These are phyloP conservation scores for Hebeloma cylindrosporum DNA, from an alignment of 768 basidiomycete genomes.

Conservation along the genomic window DNA sequence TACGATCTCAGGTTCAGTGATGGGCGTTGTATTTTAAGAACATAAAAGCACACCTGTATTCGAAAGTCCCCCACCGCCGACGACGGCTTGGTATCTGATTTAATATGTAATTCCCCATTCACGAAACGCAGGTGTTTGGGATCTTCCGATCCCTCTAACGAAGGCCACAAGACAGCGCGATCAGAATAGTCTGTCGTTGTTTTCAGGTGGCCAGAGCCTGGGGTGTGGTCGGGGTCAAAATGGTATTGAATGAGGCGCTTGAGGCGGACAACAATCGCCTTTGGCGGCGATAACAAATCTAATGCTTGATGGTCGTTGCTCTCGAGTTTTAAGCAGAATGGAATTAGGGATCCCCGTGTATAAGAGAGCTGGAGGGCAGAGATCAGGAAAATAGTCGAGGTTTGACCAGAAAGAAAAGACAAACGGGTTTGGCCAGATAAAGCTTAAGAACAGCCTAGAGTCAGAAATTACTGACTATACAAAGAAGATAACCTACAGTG, in stretches of 20 bases:
- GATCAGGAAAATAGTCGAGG: not conserved
- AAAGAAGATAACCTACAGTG: constrained; percentile 29
- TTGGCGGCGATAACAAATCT: constrained; percentile 34
- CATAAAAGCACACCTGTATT: constrained; percentile 31
- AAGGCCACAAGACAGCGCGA: constrained; percentile 21
- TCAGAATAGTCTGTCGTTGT: constrained; percentile 16
- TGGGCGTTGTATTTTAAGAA: constrained; percentile 2
- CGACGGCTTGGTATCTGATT: constrained; percentile 35
- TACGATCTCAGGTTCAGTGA: no score
- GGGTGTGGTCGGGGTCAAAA: constrained; percentile 7
- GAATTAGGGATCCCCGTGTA: constrained; percentile 41
- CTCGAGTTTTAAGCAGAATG: constrained; percentile 32
- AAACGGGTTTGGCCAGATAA: constrained; percentile 41
- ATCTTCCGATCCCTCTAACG: constrained; percentile 24
- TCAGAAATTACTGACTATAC: not conserved
- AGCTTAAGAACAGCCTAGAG: constrained; percentile 25
- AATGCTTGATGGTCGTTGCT: constrained; percentile 35
- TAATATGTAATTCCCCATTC: constrained; percentile 39
- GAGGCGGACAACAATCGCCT: constrained; percentile 31
- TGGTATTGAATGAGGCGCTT: constrained; percentile 18
- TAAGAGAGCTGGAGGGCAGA: constrained; percentile 35
- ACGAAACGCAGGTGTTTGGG: constrained; percentile 26
- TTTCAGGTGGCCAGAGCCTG: constrained; percentile 10
- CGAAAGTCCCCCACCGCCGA: constrained; percentile 38
- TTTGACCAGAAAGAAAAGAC: constrained; percentile 9